A percentile compares a stretch with the other conserved stretches of the same genome.
Evolutionary conservation across 2,329 filamentous ascomycete genomes (phyloP).

Genomic region (Epichloe baconii): DNA sequence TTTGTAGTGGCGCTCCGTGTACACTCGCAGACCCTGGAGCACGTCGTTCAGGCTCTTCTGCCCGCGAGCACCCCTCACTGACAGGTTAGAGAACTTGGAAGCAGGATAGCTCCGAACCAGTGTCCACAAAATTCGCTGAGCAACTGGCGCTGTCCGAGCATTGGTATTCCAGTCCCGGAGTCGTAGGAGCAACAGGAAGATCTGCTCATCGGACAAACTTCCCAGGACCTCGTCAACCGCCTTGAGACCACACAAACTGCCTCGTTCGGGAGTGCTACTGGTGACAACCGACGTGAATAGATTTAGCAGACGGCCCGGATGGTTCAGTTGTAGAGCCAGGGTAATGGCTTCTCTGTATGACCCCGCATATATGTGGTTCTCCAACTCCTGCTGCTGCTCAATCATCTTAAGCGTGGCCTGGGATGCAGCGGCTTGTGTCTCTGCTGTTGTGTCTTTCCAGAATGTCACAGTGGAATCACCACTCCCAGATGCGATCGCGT

Average conservation of each 20-base stretch:
- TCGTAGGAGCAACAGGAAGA: slow-evolving; percentile 69
- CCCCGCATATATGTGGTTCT: slow-evolving; percentile 80
- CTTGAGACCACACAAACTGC: slow-evolving; percentile 48
- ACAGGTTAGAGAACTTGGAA: slow-evolving; percentile 59
- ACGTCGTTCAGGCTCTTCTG: slow-evolving; percentile 68
- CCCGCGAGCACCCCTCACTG: slow-evolving; percentile 41
- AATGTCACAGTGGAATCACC: slow-evolving; percentile 90
- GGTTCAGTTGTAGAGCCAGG: slow-evolving; percentile 83
- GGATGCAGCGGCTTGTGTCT: slow-evolving; percentile 63
- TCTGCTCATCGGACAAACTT: slow-evolving; percentile 69
- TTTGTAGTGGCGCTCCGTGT: slow-evolving; percentile 88
- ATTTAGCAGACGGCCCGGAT: slow-evolving; percentile 72
- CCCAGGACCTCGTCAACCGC: slow-evolving; percentile 75
- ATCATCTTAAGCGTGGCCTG: slow-evolving; percentile 65
- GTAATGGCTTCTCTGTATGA: slow-evolving; percentile 90
- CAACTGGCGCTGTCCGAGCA: slow-evolving; percentile 68
- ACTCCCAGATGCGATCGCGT: slow-evolving; percentile 77
- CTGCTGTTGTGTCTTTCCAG: slow-evolving; percentile 82
- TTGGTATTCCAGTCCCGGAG: slow-evolving; percentile 97
- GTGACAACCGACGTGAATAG: slow-evolving; percentile 74
- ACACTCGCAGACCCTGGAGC: slow-evolving; percentile 72
- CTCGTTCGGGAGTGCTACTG: slow-evolving; percentile 43
- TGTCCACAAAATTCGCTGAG: slow-evolving; percentile 72
- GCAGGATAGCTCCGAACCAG: slow-evolving; percentile 73
- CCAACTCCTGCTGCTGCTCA: slow-evolving; percentile 86